Percentiles rank a stretch among this genome's conserved stretches.
Evolutionary conservation across 1,284 basidiomycete species (phyloP).

Genomic region (Cryptococcus sp.): DNA sequence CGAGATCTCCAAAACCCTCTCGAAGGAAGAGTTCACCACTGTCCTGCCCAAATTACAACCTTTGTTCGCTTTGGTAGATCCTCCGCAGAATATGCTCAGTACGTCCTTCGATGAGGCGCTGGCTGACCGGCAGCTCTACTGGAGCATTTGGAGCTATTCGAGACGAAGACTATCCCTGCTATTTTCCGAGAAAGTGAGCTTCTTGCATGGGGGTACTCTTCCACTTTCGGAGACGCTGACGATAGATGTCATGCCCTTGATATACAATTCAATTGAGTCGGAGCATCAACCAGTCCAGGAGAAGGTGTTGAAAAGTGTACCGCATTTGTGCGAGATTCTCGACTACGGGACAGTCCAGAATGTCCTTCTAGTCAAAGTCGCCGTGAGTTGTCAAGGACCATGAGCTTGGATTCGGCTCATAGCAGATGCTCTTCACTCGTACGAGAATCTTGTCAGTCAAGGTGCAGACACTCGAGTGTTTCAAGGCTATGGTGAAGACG

Average conservation of each 20-base stretch:
- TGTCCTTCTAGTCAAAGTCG: slow-evolving; percentile 77
- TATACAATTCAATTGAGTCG: slow-evolving; percentile 91
- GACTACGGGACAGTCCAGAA: slow-evolving; percentile 88
- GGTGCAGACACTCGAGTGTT: slow-evolving; percentile 80
- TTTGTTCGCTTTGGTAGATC: slow-evolving; percentile 85
- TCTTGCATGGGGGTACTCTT: background rate
- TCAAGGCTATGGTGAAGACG: slow-evolving; percentile 85
- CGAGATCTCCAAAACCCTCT: slow-evolving; percentile 72
- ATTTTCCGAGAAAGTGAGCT: slow-evolving; percentile 83
- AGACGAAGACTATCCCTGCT: slow-evolving; percentile 79
- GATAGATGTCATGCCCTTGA: slow-evolving; percentile 91
- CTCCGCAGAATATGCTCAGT: slow-evolving; percentile 91
- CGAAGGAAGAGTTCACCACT: slow-evolving; percentile 71
- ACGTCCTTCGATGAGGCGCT: slow-evolving; percentile 11
- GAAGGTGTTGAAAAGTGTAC: slow-evolving; percentile 75
- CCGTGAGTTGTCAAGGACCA: slow-evolving; percentile 51
- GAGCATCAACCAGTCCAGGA: slow-evolving; percentile 89
- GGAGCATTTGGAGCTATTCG: slow-evolving; percentile 81
- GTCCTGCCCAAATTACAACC: slow-evolving; percentile 83
- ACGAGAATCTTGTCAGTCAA: slow-evolving; percentile 81
- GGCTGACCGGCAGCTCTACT: slow-evolving; percentile 55
- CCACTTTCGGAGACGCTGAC: too few relatives aligned
- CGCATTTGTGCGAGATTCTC: slow-evolving; percentile 82
- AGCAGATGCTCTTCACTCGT: slow-evolving; percentile 77
- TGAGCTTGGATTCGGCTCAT: background rate